Percentiles rank a stretch among this genome's conserved stretches.
Evolutionary conservation across 768 basidiomycete species (phyloP).

Genomic region (Serpula lacrymans): DNA sequence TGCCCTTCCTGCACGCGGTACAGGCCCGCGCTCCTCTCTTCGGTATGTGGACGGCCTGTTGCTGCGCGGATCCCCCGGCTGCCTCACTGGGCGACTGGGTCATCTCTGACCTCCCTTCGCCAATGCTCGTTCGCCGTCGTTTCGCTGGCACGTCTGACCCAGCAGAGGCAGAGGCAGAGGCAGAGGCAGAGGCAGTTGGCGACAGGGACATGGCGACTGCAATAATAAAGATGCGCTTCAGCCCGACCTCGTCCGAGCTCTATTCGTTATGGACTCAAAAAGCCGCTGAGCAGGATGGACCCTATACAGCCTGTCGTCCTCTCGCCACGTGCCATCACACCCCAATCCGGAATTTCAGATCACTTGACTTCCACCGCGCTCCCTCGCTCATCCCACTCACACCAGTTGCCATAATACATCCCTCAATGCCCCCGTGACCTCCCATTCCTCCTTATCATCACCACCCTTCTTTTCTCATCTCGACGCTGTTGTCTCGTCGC

Average conservation of each 20-base stretch:
- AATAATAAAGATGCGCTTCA: too few species aligned
- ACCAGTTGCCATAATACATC: too few species aligned
- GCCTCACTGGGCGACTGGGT: conserved; percentile 35
- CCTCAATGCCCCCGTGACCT: too few species aligned
- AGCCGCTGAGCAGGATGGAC: not conserved
- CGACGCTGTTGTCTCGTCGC: too few species aligned
- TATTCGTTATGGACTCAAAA: conserved; percentile 6
- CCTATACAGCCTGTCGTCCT: conserved; percentile 4
- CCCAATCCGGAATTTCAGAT: too few species aligned
- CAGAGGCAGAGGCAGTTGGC: conserved; percentile 54
- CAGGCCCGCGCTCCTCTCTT: conserved; percentile 90
- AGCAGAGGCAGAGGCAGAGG: conserved; percentile 55
- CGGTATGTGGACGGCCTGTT: conserved; percentile 61
- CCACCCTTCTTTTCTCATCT: too few species aligned
- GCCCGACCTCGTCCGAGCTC: conserved; percentile 10
- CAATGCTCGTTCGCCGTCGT: conserved; percentile 49
- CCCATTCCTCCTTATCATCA: too few species aligned
- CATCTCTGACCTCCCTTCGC: conserved; percentile 18
- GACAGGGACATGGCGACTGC: conserved; percentile 69
- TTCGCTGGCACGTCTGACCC: conserved; percentile 53
- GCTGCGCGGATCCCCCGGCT: conserved; percentile 24
- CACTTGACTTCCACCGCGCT: too few species aligned
- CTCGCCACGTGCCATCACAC: conserved; percentile 7
- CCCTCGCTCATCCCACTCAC: too few species aligned
- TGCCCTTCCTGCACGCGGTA: conserved; percentile 86